Evolutionary conservation across 2,329 filamentous ascomycete species (phyloP), one percentile per base, ranked within the genome.

Genomic region (Ophiostoma triangulosporum): DNA sequence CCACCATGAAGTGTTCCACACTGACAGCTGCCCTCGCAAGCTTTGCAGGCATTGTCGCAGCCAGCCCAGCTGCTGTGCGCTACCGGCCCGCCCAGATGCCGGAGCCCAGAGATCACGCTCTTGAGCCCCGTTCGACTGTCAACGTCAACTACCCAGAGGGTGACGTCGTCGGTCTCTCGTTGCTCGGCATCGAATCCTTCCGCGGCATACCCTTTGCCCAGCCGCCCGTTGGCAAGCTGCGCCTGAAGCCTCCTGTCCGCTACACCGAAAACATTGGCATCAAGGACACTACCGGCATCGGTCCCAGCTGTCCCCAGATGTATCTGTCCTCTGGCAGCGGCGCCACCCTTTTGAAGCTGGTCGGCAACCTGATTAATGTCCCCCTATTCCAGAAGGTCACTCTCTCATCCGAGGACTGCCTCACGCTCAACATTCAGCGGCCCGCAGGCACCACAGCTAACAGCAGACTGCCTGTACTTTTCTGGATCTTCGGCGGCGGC

Each of bases 121-220:
- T 46, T 6, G 43, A 46, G 26, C 43, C 43, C 24, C 27, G 46
- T n/a, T 32, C 46, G 14, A 48, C 31, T 1, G 48, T 54, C 14
- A 52, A n/a, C 7, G 57, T 59, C 5, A 31, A n/a, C 0, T 59
- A 58, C 27, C 55, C 58, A 9, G 57, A 57, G 15, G 58, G 54
- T 35, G 35, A 50, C 4, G 55, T 56, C 3, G 53, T 26, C 0
- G 58, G 58, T 12, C 9, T 50, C 2, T 49, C 53, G 0, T 12
- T 48, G 4, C 17, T n/a, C 3, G 66, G 67, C 26, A 73, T 88
- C 20, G 86, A 91, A 54, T 77, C 72, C 26, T 90, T 87, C 69
- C 80, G 76, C 53, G 85, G 82, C 22, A 87, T 93, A 54, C 86
- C 86, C 3, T 93, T 81, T 62, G 85, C 86, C 2, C 71, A 86